Evolutionary conservation across 108 stramenopile species (phyloP).

Genomic region (Ochromonas danica): DNA sequence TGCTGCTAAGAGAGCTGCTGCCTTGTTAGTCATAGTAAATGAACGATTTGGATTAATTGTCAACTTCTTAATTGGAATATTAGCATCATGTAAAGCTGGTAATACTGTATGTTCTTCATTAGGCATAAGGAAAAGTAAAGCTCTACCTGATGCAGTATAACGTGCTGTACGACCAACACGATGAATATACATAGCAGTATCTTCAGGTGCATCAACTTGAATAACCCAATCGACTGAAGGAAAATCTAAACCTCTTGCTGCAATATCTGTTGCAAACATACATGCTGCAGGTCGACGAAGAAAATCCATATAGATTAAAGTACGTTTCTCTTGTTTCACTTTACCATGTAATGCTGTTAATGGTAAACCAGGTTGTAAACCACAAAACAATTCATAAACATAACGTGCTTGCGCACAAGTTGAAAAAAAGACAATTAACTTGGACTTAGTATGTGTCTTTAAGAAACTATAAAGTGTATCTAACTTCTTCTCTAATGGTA

Average conservation of each 20-base stretch:
- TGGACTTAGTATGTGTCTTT: conserved; percentile 86
- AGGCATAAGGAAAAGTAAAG: conserved; percentile 78
- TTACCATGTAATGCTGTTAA: conserved; percentile 98
- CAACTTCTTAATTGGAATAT: conserved; percentile 77
- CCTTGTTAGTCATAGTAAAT: conserved; percentile 73
- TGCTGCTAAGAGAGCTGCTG: conserved; percentile 77
- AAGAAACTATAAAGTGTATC: conserved; percentile 92
- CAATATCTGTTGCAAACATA: conserved; percentile 93
- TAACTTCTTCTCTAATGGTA: conserved; percentile 83
- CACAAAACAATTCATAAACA: conserved; percentile 81
- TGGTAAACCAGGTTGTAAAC: conserved; percentile 89
- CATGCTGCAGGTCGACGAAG: conserved; percentile 78
- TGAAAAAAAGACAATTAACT: conserved; percentile 93
- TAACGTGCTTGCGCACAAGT: conserved; percentile 93
- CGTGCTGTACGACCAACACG: conserved; percentile 95
- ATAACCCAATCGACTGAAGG: conserved; percentile 94
- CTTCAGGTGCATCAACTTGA: conserved; percentile 90
- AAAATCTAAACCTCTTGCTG: conserved; percentile 92
- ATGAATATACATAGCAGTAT: conserved; percentile 70
- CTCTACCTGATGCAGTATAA: conserved; percentile 63
- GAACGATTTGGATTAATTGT: conserved; percentile 88
- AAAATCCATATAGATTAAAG: conserved; percentile 93
- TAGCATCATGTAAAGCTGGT: conserved; percentile 53
- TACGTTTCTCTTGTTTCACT: conserved; percentile 82
- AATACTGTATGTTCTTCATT: conserved; percentile 72